A percentile compares a stretch with the other conserved stretches of the same genome.
Conservation (phyloP, 108 stramenopile genomes). For the Poteriospumella lacustris region DNA sequence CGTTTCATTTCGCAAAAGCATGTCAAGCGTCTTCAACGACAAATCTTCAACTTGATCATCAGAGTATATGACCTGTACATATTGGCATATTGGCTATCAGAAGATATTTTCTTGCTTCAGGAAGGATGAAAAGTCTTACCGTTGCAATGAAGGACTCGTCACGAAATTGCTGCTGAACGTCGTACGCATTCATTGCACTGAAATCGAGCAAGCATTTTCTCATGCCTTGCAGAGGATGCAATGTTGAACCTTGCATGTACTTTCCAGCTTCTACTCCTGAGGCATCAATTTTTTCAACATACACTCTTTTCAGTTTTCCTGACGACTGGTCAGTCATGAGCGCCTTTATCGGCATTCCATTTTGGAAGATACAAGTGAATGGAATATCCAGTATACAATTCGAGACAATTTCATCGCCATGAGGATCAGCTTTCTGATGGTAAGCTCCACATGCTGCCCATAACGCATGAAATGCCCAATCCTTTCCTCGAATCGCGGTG, state of each 20-base stretch:
- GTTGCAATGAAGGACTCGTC: not conserved
- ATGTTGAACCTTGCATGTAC: not conserved
- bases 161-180: not conserved
- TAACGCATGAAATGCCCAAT: constrained; percentile 26
- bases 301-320: not conserved
- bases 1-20: constrained; percentile 16
- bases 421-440: not conserved
- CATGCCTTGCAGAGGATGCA: not conserved
- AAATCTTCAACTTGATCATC: constrained; percentile 20
- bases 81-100: no score
- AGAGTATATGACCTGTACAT: constrained; percentile 9
- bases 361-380: constrained; percentile 2
- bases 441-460: constrained; percentile 17
- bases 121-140: not conserved
- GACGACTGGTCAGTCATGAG: not conserved
- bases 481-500: constrained; percentile 9
- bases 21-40: not conserved
- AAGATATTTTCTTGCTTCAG: no score
- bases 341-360: constrained; percentile 10
- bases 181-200: no score
- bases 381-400: not conserved
- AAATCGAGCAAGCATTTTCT: not conserved
- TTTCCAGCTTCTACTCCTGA: not conserved
- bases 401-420: not conserved
- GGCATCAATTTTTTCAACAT: not conserved